Evolutionary conservation across 345 rosid species (phyloP), one percentile per base, ranked within the genome.

Genomic region (Camelina hispida): DNA sequence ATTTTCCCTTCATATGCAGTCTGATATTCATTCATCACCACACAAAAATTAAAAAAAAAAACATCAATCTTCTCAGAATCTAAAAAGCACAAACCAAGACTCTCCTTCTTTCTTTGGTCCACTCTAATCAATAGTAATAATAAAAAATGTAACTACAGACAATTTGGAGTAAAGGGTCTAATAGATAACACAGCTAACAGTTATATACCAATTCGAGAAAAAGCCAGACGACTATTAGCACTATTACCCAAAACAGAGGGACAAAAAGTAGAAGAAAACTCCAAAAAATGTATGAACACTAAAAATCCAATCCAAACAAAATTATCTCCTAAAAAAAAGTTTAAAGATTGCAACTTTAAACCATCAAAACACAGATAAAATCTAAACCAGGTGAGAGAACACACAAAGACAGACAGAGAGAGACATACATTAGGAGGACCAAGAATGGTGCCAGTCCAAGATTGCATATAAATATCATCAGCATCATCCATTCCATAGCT

Each of bases 401-500:
- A 15, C 16, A 43, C 16, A 43, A 14, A 15, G 40, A 25, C 42
- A 54, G 1, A 11, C 50, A 69, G 57, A 42, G 0, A 54, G 13
- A 53, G 0, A 62, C 17, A 74, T 86, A 89, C 97, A 86, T 89
- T 91, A 79, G 83, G 95, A 69, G 93, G 95, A 30, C 97, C 97
- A 37, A 91, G 87, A 48, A 91, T 79, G 69, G 97, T 91, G 69
- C 97, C 97, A 68, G 97, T 91, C 97, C 97, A 91, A 30, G 97
- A 89, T 65, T 89, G 93, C 97, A 89, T 91, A 78, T 85, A 86
- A 56, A 91, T 89, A 81, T 91, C 97, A 84, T 91, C 95, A 51
- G 90, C 93, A 23, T 91, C 97, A 54, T 91, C 97, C 97, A 89
- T 89, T 66, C 97, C 97, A 82, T 91, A 91, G 88, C 97, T 91